Evolutionary conservation across 2,329 filamentous ascomycete genomes (phyloP), one percentile per base, ranked within the genome.

Genomic region (Fusarium tjaetaba): DNA sequence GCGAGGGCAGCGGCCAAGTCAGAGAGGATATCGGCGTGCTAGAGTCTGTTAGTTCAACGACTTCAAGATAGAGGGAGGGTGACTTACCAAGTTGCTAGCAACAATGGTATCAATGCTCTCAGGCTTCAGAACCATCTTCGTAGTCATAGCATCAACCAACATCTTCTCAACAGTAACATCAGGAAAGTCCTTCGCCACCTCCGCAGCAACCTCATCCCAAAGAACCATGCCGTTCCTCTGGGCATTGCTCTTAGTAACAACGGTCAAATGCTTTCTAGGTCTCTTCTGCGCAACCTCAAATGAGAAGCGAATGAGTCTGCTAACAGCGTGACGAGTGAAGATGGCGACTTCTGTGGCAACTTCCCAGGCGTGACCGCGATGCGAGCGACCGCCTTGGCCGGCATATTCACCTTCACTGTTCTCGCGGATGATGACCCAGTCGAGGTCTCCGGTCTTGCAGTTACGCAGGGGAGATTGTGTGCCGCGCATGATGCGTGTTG

Each of bases 1-100:
- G 91, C 91, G 11, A 93, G 83, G 1, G 91, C 90, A 20, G 92
- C 91, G 11, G 91, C 92, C 26, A 94, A 84, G 76, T 94, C 92
- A 1, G 91, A 92, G 9, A 94, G 86, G 56, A 93, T 92, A 70
- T 93, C 91, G 11, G 90, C 90, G 69, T 86, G 85, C 70, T 81
- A 16, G 11, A 2, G 15, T 0, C 5, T 22, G 24, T 73, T 7
- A 73, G 55, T 42, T 34, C 32, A 16, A 20, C 13, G 5, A 4
- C 15, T 13, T 10, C 22, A 3, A 16, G 7, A 7, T 2, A 5
- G 26, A 48, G 10, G 14, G 16, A n/a, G 5, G 20, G 6, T 0
- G 14, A 32, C 79, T 73, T 59, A 81, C 80, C 34, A 91, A 77
- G 72, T 92, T 92, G 7, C 88, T 90, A 3, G 89, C 90, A 28